Percentiles rank a stretch among this genome's conserved stretches.
Conservation (phyloP, 2,329 filamentous ascomycete species). For the Fusarium dlaminii region DNA sequence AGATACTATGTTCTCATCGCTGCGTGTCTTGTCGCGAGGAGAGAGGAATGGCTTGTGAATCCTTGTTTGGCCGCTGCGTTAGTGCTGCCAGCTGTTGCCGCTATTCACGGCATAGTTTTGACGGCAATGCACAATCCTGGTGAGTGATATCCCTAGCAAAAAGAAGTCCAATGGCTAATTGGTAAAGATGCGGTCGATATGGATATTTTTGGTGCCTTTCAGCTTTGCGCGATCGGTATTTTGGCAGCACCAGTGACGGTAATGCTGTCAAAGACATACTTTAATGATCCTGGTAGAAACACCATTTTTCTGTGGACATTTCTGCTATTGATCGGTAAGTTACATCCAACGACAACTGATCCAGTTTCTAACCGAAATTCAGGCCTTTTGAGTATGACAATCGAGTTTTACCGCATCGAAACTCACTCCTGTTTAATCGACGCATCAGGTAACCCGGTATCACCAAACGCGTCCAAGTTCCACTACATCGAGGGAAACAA, state of each 20-base stretch:
- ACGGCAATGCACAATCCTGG: constrained; percentile 67
- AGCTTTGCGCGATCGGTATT: constrained; percentile 73
- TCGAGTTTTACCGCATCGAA: constrained; percentile 70
- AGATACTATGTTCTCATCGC: constrained; percentile 73
- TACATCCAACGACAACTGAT: fast-evolving
- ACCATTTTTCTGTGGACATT: constrained; percentile 74
- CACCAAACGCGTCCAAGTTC: constrained; percentile 52
- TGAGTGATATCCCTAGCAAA: too few relatives aligned
- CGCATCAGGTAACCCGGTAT: constrained; percentile 49
- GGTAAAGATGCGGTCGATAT: constrained; percentile 68
- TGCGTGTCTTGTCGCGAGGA: constrained; percentile 70
- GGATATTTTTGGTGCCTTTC: constrained; percentile 75
- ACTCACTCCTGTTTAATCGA: constrained; percentile 55
- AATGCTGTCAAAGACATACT: constrained; percentile 70
- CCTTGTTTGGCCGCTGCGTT: constrained; percentile 71
- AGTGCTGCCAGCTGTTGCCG: constrained; percentile 70
- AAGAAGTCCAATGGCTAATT: too few relatives aligned
- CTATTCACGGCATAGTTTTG: constrained; percentile 70
- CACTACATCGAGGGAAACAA: constrained; percentile 50
- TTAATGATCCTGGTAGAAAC: constrained; percentile 69
- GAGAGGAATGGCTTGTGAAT: constrained; percentile 68
- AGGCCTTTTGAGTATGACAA: constrained; percentile 68
- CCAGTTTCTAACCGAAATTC: background rate
- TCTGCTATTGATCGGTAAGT: constrained; percentile 66
- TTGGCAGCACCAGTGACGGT: constrained; percentile 71